phyloP scores from a whole-genome alignment of 2,329 filamentous ascomycete genomes.

The Grosmannia huntii region DNA sequence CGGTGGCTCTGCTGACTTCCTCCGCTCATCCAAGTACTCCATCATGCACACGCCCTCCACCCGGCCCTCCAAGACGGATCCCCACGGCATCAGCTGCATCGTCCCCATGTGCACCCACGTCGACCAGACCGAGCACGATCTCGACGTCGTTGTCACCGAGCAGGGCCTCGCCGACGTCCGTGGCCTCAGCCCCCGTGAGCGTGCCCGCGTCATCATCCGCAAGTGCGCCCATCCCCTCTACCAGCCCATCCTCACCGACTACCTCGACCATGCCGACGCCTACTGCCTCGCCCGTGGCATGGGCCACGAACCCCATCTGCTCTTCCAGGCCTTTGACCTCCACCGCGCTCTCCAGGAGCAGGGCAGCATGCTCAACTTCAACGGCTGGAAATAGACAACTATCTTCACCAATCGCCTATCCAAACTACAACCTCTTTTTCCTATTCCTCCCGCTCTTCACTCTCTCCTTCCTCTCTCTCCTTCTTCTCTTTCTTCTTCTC shows the following conservation, averaged over 20 bases:
- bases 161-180: slow-evolving; percentile 73
- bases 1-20: slow-evolving; percentile 70
- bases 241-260: slow-evolving; percentile 66
- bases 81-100: slow-evolving; percentile 70
- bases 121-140: slow-evolving; percentile 86
- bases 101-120: slow-evolving; percentile 91
- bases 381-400: slow-evolving; percentile 1
- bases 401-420: not conserved
- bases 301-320: slow-evolving; percentile 80
- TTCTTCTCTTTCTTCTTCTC: not conserved
- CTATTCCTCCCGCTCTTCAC: too few species aligned
- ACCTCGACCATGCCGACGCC: slow-evolving; percentile 75
- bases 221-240: slow-evolving; percentile 82
- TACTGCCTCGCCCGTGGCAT: slow-evolving; percentile 77
- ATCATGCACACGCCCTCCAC: slow-evolving; percentile 85
- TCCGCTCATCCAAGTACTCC: slow-evolving; percentile 66
- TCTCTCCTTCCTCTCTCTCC: not conserved
- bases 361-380: slow-evolving; percentile 66
- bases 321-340: slow-evolving; percentile 82
- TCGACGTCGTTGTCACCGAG: slow-evolving; percentile 73
- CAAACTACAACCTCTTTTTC: not conserved
- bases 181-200: slow-evolving; percentile 65
- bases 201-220: slow-evolving; percentile 73
- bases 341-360: slow-evolving; percentile 71
- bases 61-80: slow-evolving; percentile 70